These are phyloP conservation scores for Decorospora gaudefroyi DNA, from an alignment of 2,329 filamentous ascomycete genomes.

Conservation along the genomic window DNA sequence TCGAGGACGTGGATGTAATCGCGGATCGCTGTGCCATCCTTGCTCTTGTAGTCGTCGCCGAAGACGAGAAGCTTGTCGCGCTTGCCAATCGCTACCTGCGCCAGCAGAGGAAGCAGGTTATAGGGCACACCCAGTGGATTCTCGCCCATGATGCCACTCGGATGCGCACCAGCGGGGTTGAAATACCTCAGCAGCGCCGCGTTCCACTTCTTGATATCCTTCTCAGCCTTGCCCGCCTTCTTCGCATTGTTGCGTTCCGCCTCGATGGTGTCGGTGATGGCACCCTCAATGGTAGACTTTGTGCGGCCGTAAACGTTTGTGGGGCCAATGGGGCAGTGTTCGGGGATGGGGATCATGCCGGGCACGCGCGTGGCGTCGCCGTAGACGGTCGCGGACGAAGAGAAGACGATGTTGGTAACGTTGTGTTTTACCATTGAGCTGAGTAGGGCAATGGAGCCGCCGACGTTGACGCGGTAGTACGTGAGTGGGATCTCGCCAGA, in stretches of 20 bases:
- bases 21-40: slow-evolving; percentile 89
- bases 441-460: slow-evolving; percentile 85
- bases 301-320: slow-evolving; percentile 98
- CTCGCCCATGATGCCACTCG: slow-evolving; percentile 96
- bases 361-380: slow-evolving; percentile 94
- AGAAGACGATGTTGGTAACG: slow-evolving; percentile 97
- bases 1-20: slow-evolving; percentile 98
- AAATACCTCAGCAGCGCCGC: slow-evolving; percentile 93
- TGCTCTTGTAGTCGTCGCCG: slow-evolving; percentile 88
- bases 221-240: slow-evolving; percentile 72
- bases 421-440: slow-evolving; percentile 85
- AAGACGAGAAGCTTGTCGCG: slow-evolving; percentile 93
- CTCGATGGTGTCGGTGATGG: slow-evolving; percentile 89
- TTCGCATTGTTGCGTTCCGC: slow-evolving; percentile 81
- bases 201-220: slow-evolving; percentile 75
- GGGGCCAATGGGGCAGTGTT: slow-evolving; percentile 91
- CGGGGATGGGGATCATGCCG: slow-evolving; percentile 98
- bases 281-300: slow-evolving; percentile 86
- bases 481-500: slow-evolving; percentile 91
- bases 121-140: slow-evolving; percentile 94
- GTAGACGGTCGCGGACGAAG: slow-evolving; percentile 96
- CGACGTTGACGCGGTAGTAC: slow-evolving; percentile 97
- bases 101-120: slow-evolving; percentile 91
- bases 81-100: slow-evolving; percentile 94
- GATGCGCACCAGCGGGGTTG: slow-evolving; percentile 94